Evolutionary conservation across 495 filamentous ascomycete species (phyloP).

Genomic region (Penicillium psychrofluorescens): DNA sequence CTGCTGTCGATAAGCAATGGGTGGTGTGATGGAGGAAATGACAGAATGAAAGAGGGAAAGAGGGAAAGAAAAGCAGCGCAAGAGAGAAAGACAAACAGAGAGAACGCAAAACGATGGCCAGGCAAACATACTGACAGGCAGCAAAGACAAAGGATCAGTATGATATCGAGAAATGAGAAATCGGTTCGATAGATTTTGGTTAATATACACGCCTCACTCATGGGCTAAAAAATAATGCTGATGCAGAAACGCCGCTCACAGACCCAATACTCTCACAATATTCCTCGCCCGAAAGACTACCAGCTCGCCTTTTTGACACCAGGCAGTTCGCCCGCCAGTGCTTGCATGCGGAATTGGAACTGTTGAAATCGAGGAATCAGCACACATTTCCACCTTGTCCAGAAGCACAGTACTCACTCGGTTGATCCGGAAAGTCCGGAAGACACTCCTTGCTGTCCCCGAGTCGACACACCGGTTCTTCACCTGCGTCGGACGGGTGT

Average conservation of each 20-base stretch:
- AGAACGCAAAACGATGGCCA: not conserved
- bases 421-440: constrained; percentile 84
- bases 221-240: constrained; percentile 25
- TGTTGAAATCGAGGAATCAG: constrained; percentile 18
- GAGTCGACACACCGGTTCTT: constrained; percentile 85
- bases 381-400: too few species aligned
- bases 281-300: constrained; percentile 35
- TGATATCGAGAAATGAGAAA: not conserved
- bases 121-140: not conserved
- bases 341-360: constrained; percentile 90
- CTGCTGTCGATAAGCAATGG: not conserved
- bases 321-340: constrained; percentile 78
- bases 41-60: constrained; percentile 1
- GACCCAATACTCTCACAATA: constrained; percentile 14
- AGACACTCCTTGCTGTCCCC: constrained; percentile 76
- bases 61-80: not conserved
- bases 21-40: not conserved
- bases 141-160: not conserved
- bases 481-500: constrained; percentile 89
- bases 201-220: constrained; percentile 29
- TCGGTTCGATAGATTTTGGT: constrained; percentile 5
- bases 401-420: constrained; percentile 53
- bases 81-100: not conserved
- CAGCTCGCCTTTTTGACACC: constrained; percentile 95
- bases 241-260: constrained; percentile 9